Percentiles rank a stretch among this genome's conserved stretches.
Conservation (phyloP, 1,139 yeast genomes). For the Saccharomyces hybrid region DNA sequence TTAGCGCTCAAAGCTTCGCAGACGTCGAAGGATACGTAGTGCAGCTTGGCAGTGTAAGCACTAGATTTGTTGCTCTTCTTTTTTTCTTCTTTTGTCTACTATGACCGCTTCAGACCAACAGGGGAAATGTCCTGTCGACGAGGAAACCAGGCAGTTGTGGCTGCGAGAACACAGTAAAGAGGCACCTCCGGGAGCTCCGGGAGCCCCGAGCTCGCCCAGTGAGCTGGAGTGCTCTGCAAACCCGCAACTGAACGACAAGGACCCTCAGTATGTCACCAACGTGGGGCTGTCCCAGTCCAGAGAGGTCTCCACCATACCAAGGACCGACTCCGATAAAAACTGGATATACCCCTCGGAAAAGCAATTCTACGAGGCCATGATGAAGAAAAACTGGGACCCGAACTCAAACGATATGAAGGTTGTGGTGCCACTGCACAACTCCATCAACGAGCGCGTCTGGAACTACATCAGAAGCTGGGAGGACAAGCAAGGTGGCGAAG, state of each 20-base stretch:
- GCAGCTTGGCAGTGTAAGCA: not conserved
- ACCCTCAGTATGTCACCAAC: conserved; percentile 25
- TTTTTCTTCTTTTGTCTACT: not conserved
- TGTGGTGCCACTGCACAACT: conserved; percentile 89
- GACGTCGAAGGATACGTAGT: not conserved
- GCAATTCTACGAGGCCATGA: conserved; percentile 95
- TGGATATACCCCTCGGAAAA: conserved; percentile 97
- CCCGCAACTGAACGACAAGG: not conserved
- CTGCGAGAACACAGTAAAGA: conserved; percentile 15
- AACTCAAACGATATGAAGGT: conserved; percentile 78
- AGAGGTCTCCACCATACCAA: conserved; percentile 76
- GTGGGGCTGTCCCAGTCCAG: conserved; percentile 55
- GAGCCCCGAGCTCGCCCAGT: not conserved
- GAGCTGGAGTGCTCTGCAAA: conserved; percentile 22
- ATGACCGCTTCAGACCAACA: conserved; percentile 14
- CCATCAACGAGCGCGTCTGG: conserved; percentile 94
- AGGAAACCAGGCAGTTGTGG: conserved; percentile 50
- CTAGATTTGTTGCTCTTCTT: not conserved
- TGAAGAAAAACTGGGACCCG: conserved; percentile 83
- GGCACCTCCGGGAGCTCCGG: conserved; percentile 4
- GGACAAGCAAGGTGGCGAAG: conserved; percentile 47
- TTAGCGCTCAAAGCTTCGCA: not conserved
- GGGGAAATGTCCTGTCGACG: conserved; percentile 60
- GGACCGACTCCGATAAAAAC: conserved; percentile 54
- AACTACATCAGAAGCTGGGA: conserved; percentile 80